Evolutionary conservation across 768 basidiomycete genomes (phyloP).

Genomic region (Filobasidium wieringae): DNA sequence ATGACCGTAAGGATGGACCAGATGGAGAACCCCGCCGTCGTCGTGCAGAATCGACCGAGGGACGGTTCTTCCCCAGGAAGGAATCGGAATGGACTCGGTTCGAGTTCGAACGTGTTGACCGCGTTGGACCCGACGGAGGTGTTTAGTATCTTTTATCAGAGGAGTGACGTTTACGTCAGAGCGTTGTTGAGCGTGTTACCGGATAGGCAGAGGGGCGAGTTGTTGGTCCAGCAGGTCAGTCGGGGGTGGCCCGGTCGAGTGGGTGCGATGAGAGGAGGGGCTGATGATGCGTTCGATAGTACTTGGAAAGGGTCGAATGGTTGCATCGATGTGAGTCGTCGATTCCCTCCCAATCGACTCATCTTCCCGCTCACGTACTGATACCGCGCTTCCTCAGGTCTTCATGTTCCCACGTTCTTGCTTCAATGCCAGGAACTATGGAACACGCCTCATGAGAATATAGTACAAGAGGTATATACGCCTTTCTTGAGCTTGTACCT

Average conservation of each 20-base stretch:
- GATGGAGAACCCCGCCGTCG: too few species aligned
- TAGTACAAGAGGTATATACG: conserved; percentile 31
- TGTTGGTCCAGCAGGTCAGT: conserved; percentile 32
- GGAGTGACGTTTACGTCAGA: conserved; percentile 31
- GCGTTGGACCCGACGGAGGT: conserved; percentile 32
- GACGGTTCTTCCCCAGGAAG: background rate
- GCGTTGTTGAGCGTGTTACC: conserved; percentile 30
- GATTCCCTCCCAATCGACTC: background rate
- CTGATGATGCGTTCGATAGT: conserved; percentile 31
- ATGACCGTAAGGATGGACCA: too few species aligned
- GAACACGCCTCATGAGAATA: conserved; percentile 27
- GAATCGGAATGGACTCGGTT: background rate
- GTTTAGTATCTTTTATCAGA: conserved; percentile 31
- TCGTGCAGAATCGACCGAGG: too few species aligned
- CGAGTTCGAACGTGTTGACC: conserved; percentile 22
- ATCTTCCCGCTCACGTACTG: background rate
- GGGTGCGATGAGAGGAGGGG: conserved; percentile 24
- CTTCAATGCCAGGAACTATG: conserved; percentile 38
- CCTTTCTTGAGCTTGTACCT: conserved; percentile 36
- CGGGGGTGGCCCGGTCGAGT: too few species aligned
- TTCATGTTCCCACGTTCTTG: conserved; percentile 38
- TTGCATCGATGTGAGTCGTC: conserved; percentile 34
- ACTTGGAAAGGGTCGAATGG: conserved; percentile 37
- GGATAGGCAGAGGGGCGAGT: conserved; percentile 27
- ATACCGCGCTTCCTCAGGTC: conserved; percentile 14